A percentile compares a stretch with the other conserved stretches of the same genome.
Evolutionary conservation across 1,139 yeast species (phyloP).

Genomic region (Oligophagozyma castellii): DNA sequence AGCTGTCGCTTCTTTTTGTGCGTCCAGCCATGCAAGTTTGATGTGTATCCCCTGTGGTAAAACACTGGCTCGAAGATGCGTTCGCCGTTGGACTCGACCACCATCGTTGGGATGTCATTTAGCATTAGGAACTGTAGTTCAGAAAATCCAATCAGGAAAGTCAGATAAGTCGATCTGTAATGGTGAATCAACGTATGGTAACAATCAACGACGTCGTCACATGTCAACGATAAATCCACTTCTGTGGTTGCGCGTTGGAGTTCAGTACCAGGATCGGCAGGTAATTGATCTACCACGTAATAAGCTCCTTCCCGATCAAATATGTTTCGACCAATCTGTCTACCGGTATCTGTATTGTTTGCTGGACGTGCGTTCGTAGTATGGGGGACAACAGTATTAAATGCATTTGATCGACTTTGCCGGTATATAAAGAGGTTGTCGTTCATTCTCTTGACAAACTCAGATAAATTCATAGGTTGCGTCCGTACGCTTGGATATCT

Average conservation of each 20-base stretch:
- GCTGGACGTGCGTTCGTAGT: not conserved
- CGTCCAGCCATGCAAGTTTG: slow-evolving; percentile 24
- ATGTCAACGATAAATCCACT: slow-evolving; percentile 22
- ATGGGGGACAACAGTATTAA: not conserved
- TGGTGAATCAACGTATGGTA: slow-evolving; percentile 29
- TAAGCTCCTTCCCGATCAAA: no score
- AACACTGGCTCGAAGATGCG: slow-evolving; percentile 25
- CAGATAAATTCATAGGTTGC: slow-evolving; percentile 25
- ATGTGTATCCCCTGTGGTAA: slow-evolving; percentile 20
- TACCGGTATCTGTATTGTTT: not conserved
- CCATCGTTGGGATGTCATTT: slow-evolving; percentile 28
- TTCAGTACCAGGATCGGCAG: slow-evolving; percentile 5
- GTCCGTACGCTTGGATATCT: slow-evolving; percentile 29
- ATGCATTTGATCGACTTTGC: slow-evolving; percentile 12
- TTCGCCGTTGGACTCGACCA: slow-evolving; percentile 19
- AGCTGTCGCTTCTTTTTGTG: slow-evolving; percentile 6
- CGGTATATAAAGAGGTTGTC: slow-evolving; percentile 15
- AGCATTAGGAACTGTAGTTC: slow-evolving; percentile 26
- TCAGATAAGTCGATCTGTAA: slow-evolving; percentile 24
- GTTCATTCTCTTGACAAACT: slow-evolving; percentile 25
- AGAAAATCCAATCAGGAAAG: slow-evolving; percentile 25
- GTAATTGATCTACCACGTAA: not conserved
- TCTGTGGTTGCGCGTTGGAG: slow-evolving; percentile 8
- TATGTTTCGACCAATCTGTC: not conserved
- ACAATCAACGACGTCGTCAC: slow-evolving; percentile 23